Evolutionary conservation across 2,329 filamentous ascomycete species (phyloP).

Genomic region (Biscogniauxia sp.): DNA sequence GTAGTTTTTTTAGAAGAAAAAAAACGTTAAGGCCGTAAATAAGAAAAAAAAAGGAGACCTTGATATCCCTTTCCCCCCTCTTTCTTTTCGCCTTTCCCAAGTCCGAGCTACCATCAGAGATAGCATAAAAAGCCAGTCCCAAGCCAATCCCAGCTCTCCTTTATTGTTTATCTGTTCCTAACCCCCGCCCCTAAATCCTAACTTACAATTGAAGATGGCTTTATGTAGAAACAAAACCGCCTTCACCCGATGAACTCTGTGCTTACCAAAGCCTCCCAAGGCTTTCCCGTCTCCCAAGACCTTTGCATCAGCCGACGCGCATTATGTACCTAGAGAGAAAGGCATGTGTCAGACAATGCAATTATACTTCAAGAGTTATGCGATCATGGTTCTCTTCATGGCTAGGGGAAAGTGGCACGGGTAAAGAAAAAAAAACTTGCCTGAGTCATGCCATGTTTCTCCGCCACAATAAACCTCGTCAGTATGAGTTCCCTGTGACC

Average conservation of each 20-base stretch:
- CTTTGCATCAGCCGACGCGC: conserved; percentile 65
- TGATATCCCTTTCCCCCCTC: too few relatives aligned
- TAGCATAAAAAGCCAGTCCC: too few relatives aligned
- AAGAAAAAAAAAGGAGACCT: too few relatives aligned
- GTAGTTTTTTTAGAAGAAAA: too few relatives aligned
- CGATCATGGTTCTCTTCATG: neutral
- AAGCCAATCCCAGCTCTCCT: neutral
- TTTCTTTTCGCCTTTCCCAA: too few relatives aligned
- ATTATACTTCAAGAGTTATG: neutral
- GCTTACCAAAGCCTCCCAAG: conserved; percentile 66
- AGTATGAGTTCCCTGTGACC: conserved; percentile 59
- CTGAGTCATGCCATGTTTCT: conserved; percentile 75
- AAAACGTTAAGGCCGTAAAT: too few relatives aligned
- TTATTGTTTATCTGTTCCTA: neutral
- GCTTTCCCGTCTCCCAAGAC: conserved; percentile 65
- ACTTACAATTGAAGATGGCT: conserved; percentile 7
- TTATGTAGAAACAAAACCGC: neutral
- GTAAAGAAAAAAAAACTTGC: conserved; percentile 41
- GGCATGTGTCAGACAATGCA: neutral
- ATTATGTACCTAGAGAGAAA: conserved; percentile 46
- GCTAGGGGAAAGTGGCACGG: neutral
- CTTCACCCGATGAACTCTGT: conserved; percentile 66
- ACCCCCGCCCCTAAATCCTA: conserved; percentile 2
- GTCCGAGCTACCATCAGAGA: too few relatives aligned
- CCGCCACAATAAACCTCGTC: conserved; percentile 63